Percentiles rank a stretch among this genome's conserved stretches.
Evolutionary conservation across 441 rosid genomes (phyloP).

Genomic region (Corymbia citriodora): DNA sequence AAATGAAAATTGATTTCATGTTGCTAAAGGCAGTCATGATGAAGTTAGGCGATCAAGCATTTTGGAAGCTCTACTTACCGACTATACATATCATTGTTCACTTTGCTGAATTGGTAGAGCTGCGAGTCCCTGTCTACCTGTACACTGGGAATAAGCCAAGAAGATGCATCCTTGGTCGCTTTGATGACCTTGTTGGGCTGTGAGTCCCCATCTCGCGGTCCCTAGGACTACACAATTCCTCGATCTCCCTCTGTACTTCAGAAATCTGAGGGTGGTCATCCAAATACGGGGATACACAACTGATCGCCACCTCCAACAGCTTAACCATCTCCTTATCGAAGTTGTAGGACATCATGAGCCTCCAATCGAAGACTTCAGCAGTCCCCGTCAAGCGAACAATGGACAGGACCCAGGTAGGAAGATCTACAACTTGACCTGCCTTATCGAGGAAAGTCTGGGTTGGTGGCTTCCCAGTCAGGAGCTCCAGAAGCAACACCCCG

Average conservation of each 20-base stretch:
- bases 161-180: too few relatives aligned
- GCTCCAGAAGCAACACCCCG: too few relatives aligned
- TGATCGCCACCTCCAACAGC: not conserved
- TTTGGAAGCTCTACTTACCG: not conserved
- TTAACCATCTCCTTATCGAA: not conserved
- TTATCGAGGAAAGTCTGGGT: accelerated
- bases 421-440: accelerated
- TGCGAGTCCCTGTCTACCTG: too few relatives aligned
- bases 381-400: not conserved
- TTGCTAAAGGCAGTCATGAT: not conserved
- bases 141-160: too few relatives aligned
- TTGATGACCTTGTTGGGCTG: not conserved
- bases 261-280: not conserved
- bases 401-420: not conserved
- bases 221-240: not conserved
- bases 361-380: not conserved
- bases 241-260: not conserved
- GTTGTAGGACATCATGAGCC: not conserved
- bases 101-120: not conserved
- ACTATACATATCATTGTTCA: not conserved
- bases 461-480: too few relatives aligned
- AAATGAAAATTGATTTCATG: not conserved
- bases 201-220: not conserved
- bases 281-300: not conserved
- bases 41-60: not conserved